Evolutionary conservation across 176 grass and related monocot species (phyloP).

Genomic region (Musa troglodytarum): DNA sequence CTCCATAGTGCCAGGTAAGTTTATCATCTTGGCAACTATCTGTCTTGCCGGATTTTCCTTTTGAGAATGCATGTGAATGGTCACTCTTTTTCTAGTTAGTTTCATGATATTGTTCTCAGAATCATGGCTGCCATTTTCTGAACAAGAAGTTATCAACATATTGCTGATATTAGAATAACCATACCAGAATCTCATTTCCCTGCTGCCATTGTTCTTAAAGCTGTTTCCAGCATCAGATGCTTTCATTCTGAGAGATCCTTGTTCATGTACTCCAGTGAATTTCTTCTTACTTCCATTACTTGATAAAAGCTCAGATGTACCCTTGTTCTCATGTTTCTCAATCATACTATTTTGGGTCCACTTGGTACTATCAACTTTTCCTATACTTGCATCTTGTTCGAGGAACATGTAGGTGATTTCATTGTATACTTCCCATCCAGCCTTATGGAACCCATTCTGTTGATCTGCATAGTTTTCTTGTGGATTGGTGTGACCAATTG

Average conservation of each 20-base stretch:
- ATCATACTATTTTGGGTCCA: background rate
- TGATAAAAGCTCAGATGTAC: background rate
- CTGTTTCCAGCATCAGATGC: background rate
- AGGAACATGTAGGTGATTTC: background rate
- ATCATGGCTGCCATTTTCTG: background rate
- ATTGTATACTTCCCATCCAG: background rate
- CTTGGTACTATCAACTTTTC: background rate
- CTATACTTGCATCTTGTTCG: background rate
- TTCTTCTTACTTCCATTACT: background rate
- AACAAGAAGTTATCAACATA: background rate
- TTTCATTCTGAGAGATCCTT: background rate
- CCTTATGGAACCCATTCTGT: background rate
- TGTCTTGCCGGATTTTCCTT: background rate
- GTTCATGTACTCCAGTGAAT: background rate
- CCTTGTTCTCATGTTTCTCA: background rate
- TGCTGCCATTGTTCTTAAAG: background rate
- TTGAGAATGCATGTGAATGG: constrained; percentile 23
- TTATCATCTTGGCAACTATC: constrained; percentile 4
- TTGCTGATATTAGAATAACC: background rate
- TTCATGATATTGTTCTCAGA: background rate
- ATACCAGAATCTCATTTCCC: background rate
- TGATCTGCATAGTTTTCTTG: background rate
- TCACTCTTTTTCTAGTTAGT: constrained; percentile 4
- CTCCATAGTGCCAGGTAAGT: constrained; percentile 14
- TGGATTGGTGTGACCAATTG: background rate